Evolutionary conservation across 179 eudicot species (phyloP).

Genomic region (Drosera spatulata): DNA sequence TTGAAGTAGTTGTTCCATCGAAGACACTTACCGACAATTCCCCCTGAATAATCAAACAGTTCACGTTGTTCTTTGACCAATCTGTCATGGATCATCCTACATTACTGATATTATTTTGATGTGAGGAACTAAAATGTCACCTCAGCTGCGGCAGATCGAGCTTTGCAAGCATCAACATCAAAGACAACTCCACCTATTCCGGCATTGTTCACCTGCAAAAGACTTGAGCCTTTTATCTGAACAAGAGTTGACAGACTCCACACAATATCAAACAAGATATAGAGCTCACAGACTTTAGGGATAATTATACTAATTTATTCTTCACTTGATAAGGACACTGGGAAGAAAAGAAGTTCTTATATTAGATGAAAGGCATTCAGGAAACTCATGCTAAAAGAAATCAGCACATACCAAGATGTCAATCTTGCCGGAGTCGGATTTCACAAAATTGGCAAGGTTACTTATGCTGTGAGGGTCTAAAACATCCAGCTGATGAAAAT

Average conservation of each 20-base stretch:
- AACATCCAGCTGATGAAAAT: slow-evolving; percentile 49
- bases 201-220: not conserved
- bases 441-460: slow-evolving; percentile 29
- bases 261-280: not conserved
- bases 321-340: not conserved
- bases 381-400: no score
- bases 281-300: no score
- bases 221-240: not conserved
- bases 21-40: not conserved
- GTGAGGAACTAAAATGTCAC: not conserved
- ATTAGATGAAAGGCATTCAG: no score
- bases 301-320: not conserved
- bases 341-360: no score
- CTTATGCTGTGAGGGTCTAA: slow-evolving; percentile 19
- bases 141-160: not conserved
- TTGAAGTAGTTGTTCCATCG: slow-evolving; percentile 1
- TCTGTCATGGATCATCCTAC: not conserved
- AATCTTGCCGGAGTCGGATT: slow-evolving; percentile 34
- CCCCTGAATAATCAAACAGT: slow-evolving; percentile 1
- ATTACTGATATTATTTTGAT: not conserved
- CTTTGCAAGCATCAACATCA: not conserved
- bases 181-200: not conserved
- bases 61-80: not conserved
- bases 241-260: not conserved
- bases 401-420: slow-evolving; percentile 39